Evolutionary conservation across 2,329 filamentous ascomycete genomes (phyloP), one percentile per base, ranked within the genome.

Genomic region (Biscogniauxia sp.): DNA sequence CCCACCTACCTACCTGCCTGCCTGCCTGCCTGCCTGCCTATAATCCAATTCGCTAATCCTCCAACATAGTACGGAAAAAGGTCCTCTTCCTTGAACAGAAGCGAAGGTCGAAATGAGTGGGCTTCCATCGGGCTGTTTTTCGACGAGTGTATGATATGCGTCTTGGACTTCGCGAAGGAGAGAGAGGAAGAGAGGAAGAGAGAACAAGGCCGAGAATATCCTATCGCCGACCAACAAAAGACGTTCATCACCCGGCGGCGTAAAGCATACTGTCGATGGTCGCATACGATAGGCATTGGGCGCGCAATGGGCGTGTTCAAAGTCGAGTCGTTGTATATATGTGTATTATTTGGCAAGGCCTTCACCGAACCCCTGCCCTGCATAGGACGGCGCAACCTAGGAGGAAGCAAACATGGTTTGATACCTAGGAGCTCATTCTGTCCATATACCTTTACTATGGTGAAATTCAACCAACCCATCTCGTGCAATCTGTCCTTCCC

Each of bases 81-180:
- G 95, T 99, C 32, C 84, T 99, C 28, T 99, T 99, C 78, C 85
- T 98, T 60, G 95, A 99, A 76, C 88, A 91, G 74, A 97, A 96
- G 75, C 90, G 92, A 74, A 89, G 89, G 75, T 83, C 84, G 59
- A 88, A 84, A 78, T 84, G 78, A 71, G 61, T 7, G 28, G 11
- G 28, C 9, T 9, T 9, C 7, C 26, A 5, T 32, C 11, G 28
- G 28, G 7, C 28, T 32, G 4, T 32, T 32, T 32, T 32, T 45
- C 37, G 37, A 45, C 7, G 37, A 45, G 37, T 45, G 37, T 45
- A 45, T 11, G 37, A 45, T 45, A 45, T 45, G n/a, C 37, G 37
- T 45, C 37, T 45, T 45, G 15, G 15, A 6, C 5, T 7, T 17
- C 11, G 4, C 28, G 7, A 32, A 7, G 9, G 11, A 7, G 6